Evolutionary conservation across 2,329 filamentous ascomycete genomes (phyloP), one percentile per base, ranked within the genome.

Genomic region (Ustulina deusta): DNA sequence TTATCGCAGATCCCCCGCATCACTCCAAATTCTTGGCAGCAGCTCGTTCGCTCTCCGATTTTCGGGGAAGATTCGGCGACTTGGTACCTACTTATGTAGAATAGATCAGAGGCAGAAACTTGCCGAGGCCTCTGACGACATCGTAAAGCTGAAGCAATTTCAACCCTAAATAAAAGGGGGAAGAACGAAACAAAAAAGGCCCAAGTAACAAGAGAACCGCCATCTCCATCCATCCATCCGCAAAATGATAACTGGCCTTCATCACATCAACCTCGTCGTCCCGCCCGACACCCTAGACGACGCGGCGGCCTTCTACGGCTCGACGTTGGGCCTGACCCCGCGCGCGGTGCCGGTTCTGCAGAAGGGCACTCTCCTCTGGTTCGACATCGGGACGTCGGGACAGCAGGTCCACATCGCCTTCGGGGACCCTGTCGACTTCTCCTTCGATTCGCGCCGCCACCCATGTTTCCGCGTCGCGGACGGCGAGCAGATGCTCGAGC

Each of bases 221-320:
- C 2, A 29, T 29, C 6, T 52, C 49, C 22, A 34, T 34, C 49
- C 22, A 25, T 20, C 3, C 32, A 13, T 10, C 6, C 20, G 13
- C n/a, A 64, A 52, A 2, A 83, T 86, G 82, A 87, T 89, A 73
- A 80, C 82, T 42, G 84, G 85, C 40, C 79, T 89, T 59, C 83
- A 85, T 2, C 86, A 89, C 77, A 79, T 89, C 68, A 90, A 89
- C 74, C 79, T 90, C 54, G 82, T 84, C n/a, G 85, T 90, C 10
- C 86, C 87, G 0, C 74, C 75, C 0, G 84, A 81, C 63, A 87
- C 85, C 0, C 80, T 89, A 36, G 78, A 81, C 22, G 79, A 81
- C 11, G 87, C 87, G 2, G 77, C 80, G 22, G 80, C 80, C 10
- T 90, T 90, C 78, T 90, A 89, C 77, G 82, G 78, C 63, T 74